Base-by-base conservation (phyloP, 331 rosid species). In the Saraca asoca region DNA sequence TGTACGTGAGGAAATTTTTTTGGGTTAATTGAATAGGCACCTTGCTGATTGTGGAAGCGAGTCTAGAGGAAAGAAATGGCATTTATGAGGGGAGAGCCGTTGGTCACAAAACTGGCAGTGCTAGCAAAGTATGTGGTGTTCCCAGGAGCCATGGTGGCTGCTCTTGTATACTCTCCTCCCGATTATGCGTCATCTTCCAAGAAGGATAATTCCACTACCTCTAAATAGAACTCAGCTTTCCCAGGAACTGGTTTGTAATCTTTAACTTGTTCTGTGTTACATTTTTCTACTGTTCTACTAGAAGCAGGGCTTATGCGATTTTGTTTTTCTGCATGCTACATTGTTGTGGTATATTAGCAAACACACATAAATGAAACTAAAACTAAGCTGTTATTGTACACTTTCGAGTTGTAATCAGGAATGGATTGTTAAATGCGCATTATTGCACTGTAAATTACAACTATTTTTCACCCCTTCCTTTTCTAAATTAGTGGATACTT, bases 81-180 rank as follows among this genome's bases (percentile, higher is more conserved):
- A 68, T 74, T 83, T 5, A 66, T 88, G 88, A 83, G 58, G 72
- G 95, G 96, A 17, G 83, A 84, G 68, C 75, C 90, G 4, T 42
- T 84, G 72, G 52, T 82, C 18, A 62, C 70, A 9, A 88, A 88
- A 77, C 73, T 84, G 37, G 88, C 92, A 17, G 64, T 57, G 11
- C 58, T 84, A 73, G 81, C 90, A 3, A 69, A 52, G 54, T 80
- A 78, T 41, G 81, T 34, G 16, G 78, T 83, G 58, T 74, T 88
- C 14, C 96, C 92, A 3, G 82, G 75, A 65, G 84, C 83, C 65
- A 87, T 87, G 95, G 55, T 42, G 0, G 81, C 80, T 9, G 82
- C 88, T 49, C 68, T 82, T 33, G 3, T 84, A n/a, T 84, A 82
- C 83, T 85, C 95, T 55, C 88, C 85, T 7, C 90, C 90, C 4